Conservation (phyloP, 371 early-diverging fungal genomes). For the Zopfochytrium polystomum region DNA sequence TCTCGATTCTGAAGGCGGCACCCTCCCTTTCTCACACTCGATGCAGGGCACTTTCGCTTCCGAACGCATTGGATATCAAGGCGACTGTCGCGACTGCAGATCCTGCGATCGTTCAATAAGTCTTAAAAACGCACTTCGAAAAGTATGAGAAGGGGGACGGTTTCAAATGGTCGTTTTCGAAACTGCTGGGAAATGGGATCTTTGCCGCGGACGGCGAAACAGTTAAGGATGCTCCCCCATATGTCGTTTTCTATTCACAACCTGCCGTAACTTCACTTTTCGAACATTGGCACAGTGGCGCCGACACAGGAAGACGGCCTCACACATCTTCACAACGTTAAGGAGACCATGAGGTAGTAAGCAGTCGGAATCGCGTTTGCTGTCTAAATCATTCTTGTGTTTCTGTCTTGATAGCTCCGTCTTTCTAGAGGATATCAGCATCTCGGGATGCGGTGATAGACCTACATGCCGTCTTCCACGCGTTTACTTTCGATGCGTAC, state of each 20-base stretch:
- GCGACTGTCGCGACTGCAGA: constrained; percentile 17
- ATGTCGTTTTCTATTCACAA: no score
- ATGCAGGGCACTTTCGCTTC: constrained; percentile 1
- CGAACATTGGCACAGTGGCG: constrained; percentile 45
- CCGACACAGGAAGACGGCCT: constrained; percentile 67
- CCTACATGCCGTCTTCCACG: constrained; percentile 46
- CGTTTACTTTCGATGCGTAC: constrained; percentile 49
- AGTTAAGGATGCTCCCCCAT: no score
- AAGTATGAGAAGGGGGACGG: constrained; percentile 35
- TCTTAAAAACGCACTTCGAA: constrained; percentile 32
- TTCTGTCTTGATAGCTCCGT: neutral
- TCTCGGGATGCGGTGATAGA: constrained; percentile 24
- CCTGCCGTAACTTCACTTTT: neutral
- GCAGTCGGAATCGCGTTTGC: neutral
- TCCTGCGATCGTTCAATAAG: constrained; percentile 32
- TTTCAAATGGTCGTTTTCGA: constrained; percentile 15
- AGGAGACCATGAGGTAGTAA: constrained; percentile 13
- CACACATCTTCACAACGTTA: constrained; percentile 62
- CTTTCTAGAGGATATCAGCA: neutral
- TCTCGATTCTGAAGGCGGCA: no score
- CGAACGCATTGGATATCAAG: constrained; percentile 4
- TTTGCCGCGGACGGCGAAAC: constrained; percentile 64
- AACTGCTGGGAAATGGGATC: constrained; percentile 69
- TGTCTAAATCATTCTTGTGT: neutral
- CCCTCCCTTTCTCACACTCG: no score